Evolutionary conservation across 2,329 filamentous ascomycete species (phyloP), one percentile per base, ranked within the genome.

Genomic region (Neofusicoccum sp.): DNA sequence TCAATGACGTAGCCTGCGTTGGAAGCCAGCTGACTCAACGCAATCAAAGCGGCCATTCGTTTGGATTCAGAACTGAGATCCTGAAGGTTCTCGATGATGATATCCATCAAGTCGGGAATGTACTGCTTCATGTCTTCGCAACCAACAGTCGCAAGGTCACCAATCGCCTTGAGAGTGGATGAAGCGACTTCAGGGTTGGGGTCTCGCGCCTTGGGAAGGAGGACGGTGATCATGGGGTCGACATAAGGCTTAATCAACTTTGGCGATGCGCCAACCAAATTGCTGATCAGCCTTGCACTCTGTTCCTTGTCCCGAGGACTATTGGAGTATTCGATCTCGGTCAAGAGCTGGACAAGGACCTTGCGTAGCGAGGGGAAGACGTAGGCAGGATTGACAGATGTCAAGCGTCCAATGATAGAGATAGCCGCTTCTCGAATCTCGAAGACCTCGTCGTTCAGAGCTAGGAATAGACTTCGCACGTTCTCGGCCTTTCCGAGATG

Each of bases 401-500:
- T 96, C 63, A 99, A 82, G 11, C 96, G 92, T 36, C 95, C 96
- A 70, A 99, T 97, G 67, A 99, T 97, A 16, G 92, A 90, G 71
- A 99, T 97, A 7, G 95, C 91, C 33, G 95, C 94, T 78, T 99
- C 93, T 70, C 96, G 86, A 64, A 98, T 97, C 2, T 88, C 84
- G 67, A 98, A 99, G 1, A 93, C 85, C 73, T 98, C 94, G 71
- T 99, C 95, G 68, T 99, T 97, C 14, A 99, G 84, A 0, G 95
- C 94, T 64, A 98, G 89, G 77, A 99, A 98, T 0, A 99, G 80
- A 12, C 93, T 97, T 22, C 96, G 88, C 52, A 99, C 96, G 72
- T 99, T 99, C 75, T 99, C 94, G 1, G 96, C 93, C 75, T 97
- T 96, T 45, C 93, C 93, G n/a, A 99, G 83, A 74, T 99, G 95